These are phyloP conservation scores for Ascochyta viciae-villosae DNA, from an alignment of 2,329 filamentous ascomycete species.

Conservation along the genomic window DNA sequence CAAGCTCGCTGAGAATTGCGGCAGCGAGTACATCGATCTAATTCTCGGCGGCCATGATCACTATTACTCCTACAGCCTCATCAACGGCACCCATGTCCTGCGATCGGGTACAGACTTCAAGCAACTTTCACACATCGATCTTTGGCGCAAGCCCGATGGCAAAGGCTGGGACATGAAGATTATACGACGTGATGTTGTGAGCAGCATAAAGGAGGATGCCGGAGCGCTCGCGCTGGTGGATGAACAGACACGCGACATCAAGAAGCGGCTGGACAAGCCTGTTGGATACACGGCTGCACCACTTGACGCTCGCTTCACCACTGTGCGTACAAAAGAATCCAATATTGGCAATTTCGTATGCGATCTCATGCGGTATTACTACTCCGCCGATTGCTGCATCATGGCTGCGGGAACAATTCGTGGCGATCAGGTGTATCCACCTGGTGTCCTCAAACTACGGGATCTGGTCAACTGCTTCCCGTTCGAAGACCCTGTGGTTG, in stretches of 20 bases:
- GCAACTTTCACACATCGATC: constrained; percentile 87
- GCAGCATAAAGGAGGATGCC: constrained; percentile 69
- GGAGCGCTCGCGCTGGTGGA: constrained; percentile 68
- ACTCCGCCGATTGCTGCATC: constrained; percentile 73
- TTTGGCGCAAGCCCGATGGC: constrained; percentile 62
- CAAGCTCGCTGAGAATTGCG: constrained; percentile 76
- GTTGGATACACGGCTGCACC: constrained; percentile 81
- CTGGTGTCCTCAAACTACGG: constrained; percentile 77
- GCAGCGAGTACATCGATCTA: constrained; percentile 78
- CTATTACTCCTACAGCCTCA: constrained; percentile 78
- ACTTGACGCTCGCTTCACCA: constrained; percentile 85
- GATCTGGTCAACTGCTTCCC: constrained; percentile 91
- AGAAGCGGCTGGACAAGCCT: constrained; percentile 79
- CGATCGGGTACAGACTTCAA: constrained; percentile 92
- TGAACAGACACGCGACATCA: constrained; percentile 74
- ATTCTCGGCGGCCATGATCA: constrained; percentile 91
- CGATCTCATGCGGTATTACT: constrained; percentile 87
- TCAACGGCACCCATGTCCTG: constrained; percentile 84
- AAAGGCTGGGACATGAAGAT: constrained; percentile 81
- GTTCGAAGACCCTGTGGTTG: constrained; percentile 87
- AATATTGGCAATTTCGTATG: constrained; percentile 92
- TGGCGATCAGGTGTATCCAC: constrained; percentile 81
- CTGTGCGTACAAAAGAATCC: constrained; percentile 77
- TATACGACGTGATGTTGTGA: constrained; percentile 74
- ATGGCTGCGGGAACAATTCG: constrained; percentile 27